Conservation (phyloP, 768 basidiomycete genomes). For the Coprinopsis sp. region DNA sequence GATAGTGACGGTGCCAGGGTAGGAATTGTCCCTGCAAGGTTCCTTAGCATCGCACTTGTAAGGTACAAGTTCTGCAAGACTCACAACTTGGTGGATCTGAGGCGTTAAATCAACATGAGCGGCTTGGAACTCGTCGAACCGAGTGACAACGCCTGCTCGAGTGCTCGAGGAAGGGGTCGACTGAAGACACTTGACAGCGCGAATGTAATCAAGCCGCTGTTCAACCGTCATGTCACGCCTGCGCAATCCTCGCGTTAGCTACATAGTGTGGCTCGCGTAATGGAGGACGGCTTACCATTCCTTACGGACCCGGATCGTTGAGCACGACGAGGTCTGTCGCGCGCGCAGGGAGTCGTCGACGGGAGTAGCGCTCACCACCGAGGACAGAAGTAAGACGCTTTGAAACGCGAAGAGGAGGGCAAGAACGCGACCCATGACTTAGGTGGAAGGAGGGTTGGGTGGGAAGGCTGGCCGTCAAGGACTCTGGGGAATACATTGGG, state of each 20-base stretch:
- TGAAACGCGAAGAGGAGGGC: too few species aligned
- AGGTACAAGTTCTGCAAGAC: neutral
- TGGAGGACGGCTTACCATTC: slow-evolving; percentile 1
- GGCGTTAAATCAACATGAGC: neutral
- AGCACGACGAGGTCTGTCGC: too few species aligned
- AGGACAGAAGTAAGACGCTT: too few species aligned
- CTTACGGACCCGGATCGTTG: neutral
- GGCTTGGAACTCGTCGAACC: slow-evolving; percentile 2
- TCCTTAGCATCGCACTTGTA: too few species aligned
- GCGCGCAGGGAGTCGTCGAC: too few species aligned
- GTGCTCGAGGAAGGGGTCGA: neutral
- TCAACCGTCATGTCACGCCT: slow-evolving; percentile 4
- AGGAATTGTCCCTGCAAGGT: slow-evolving; percentile 20
- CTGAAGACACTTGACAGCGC: slow-evolving; percentile 4
- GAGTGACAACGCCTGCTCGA: neutral
- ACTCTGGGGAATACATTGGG: too few species aligned
- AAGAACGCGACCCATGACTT: too few species aligned
- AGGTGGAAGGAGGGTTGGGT: too few species aligned
- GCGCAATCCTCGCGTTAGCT: neutral
- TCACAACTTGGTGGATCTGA: neutral
- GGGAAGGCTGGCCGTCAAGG: too few species aligned
- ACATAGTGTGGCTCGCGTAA: neutral
- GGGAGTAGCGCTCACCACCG: too few species aligned
- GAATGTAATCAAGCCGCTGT: slow-evolving; percentile 3
- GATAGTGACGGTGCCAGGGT: slow-evolving; percentile 23